These are phyloP conservation scores for Blepharisma stoltei DNA, from an alignment of 73 alveolate genomes.

Conservation along the genomic window DNA sequence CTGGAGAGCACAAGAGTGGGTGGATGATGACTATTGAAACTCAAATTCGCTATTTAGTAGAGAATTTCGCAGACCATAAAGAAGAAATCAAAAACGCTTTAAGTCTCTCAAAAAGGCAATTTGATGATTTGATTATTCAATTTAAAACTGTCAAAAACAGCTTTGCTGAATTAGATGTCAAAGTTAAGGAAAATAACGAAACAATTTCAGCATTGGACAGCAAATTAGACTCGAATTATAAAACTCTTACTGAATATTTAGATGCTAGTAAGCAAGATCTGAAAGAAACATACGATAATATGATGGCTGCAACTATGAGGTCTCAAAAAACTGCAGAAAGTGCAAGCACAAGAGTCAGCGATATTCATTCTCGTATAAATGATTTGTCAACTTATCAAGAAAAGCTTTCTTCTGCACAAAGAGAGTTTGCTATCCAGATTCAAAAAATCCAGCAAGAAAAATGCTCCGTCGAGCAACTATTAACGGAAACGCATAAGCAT, in stretches of 20 bases:
- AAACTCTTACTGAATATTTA: background rate
- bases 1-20: background rate
- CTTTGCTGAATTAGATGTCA: background rate
- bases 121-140: background rate
- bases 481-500: background rate
- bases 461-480: background rate
- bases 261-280: slow-evolving; percentile 1
- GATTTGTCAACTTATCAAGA: background rate
- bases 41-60: background rate
- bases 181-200: background rate
- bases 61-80: background rate
- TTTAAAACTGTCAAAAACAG: background rate
- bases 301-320: background rate
- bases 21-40: slow-evolving; percentile 11
- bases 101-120: background rate
- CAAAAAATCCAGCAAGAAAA: slow-evolving; percentile 21
- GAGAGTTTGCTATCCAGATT: background rate
- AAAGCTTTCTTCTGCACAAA: background rate
- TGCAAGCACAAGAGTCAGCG: background rate
- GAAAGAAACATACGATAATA: background rate
- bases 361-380: background rate
- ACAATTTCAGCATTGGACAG: background rate
- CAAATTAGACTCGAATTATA: background rate
- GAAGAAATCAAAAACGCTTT: background rate
- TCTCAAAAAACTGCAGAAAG: background rate